Conservation (phyloP, 2,329 filamentous ascomycete species). For the Alternaria rosae region DNA sequence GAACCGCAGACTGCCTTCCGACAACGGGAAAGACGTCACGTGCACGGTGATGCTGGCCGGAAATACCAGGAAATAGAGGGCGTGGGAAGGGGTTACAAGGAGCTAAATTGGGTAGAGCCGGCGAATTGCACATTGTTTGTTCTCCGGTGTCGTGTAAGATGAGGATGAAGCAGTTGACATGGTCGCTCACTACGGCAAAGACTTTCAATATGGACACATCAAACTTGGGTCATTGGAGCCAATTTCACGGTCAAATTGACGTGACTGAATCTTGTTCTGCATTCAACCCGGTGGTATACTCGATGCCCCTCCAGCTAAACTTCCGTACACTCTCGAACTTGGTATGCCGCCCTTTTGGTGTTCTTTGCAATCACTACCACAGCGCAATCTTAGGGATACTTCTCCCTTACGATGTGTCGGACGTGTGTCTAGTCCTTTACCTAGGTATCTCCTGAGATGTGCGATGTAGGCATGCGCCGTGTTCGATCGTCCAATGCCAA, state of each 20-base stretch:
- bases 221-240: background rate
- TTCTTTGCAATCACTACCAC: background rate
- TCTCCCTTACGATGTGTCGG: background rate
- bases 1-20: constrained; percentile 6
- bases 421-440: constrained; percentile 2
- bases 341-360: constrained; percentile 5
- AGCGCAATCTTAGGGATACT: background rate
- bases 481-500: constrained; percentile 6
- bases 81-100: background rate
- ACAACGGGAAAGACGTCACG: constrained; percentile 20
- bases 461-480: background rate
- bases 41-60: constrained; percentile 2
- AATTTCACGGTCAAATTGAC: background rate
- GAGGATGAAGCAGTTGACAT: background rate
- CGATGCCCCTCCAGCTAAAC: constrained; percentile 2
- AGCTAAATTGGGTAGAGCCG: background rate
- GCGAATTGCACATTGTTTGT: background rate
- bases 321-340: constrained; percentile 11
- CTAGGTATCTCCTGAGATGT: constrained; percentile 6
- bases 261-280: constrained; percentile 11
- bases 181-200: background rate
- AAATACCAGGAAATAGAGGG: background rate
- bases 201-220: background rate
- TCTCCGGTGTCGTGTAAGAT: background rate
- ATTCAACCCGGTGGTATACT: constrained; percentile 16